Base-by-base conservation (phyloP, 176 grass and related monocot species). In the Aegilops longissima region DNA sequence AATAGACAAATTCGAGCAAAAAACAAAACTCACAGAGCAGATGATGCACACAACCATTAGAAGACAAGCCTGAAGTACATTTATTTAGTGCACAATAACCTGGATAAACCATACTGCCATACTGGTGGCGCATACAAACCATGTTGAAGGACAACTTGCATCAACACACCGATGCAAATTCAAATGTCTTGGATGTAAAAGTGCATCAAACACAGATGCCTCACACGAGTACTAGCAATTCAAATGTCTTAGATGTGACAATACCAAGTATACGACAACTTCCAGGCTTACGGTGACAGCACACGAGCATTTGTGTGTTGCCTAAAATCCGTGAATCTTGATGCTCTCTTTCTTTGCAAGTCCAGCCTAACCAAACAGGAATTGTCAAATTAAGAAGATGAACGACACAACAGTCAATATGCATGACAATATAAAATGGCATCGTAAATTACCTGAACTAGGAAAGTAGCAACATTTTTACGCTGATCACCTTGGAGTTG, bases 401-500 rank as follows among this genome's bases (percentile, higher is more conserved):
- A 2, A 8, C 1, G 45, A 44, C 0, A 0, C n/a, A 58, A 63
- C 42, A 59, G n/a, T 54, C 18, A 42, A 66, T 12, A 36, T 39
- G 8, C 17, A 49, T 2, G 54, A 31, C 3, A 33, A 27, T 18
- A 77, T 21, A 20, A 0, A 16, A 21, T 42, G 44, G 18, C 6
- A 3, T 76, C 16, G 23, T 31, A 36, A 14, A 64, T 67, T 86
- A 88, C 92, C 92, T 91, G 75, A 13, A 81, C 83, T 83, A 93
- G 86, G 17, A 93, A 93, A 34, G 86, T 88, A 8, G 89, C 80
- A 76, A 91, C 92, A 84, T 93, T 93, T 35, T 91, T 93, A 59
- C 92, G 86, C 80, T 93, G 89, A 84, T 91, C 92, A 47, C 92
- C 92, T 72, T 93, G 88, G 59, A 93, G 92, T 38, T 93, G 89